Conservation (phyloP, 306 rosid genomes). For the Fagus crenata region DNA sequence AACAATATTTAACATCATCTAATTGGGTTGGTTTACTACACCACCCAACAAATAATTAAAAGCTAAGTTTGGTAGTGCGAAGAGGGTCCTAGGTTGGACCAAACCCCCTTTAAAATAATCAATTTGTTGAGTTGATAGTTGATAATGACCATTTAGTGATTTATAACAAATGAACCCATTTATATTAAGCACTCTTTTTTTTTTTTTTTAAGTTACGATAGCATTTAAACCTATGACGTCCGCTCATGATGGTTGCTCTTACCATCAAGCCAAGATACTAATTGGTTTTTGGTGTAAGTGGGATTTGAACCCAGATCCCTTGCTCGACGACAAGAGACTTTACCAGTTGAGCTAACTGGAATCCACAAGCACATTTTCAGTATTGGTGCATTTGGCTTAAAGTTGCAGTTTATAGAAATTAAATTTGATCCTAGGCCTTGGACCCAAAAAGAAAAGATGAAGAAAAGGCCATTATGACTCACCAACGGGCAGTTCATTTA, state of each 20-base stretch:
- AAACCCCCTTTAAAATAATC: not conserved
- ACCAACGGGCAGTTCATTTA: slow-evolving; percentile 18
- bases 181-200: not conserved
- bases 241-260: too few species aligned
- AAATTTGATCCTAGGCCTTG: too few species aligned
- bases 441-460: slow-evolving; percentile 6
- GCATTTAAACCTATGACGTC: too few species aligned
- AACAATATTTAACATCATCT: not conserved
- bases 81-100: slow-evolving; percentile 3
- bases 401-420: not conserved
- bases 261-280: too few species aligned
- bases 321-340: too few species aligned
- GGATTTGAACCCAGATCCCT: too few species aligned
- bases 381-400: not conserved
- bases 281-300: too few species aligned
- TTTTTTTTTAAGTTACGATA: too few species aligned
- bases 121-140: not conserved
- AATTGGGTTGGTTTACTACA: not conserved
- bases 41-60: not conserved
- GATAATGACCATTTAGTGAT: not conserved
- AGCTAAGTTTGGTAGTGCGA: not conserved
- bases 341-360: too few species aligned
- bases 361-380: not conserved
- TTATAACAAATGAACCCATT: not conserved
- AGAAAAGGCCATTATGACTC: slow-evolving; percentile 34